A percentile compares a stretch with the other conserved stretches of the same genome.
Evolutionary conservation across 345 rosid species (phyloP).

Genomic region (Eucalyptus virginea): DNA sequence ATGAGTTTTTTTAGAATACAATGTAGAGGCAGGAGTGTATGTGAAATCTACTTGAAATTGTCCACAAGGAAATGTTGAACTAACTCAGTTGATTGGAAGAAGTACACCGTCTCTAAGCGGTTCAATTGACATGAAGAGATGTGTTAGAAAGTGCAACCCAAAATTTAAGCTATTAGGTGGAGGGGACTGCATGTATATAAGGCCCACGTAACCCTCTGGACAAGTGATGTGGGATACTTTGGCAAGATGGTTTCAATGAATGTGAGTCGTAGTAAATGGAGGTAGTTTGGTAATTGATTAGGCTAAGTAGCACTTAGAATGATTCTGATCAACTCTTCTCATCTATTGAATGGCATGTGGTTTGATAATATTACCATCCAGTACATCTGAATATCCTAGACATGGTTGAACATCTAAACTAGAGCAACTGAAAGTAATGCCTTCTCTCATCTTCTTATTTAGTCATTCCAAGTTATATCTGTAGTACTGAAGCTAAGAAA

Average conservation of each 20-base stretch:
- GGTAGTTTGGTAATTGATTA: background rate
- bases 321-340: background rate
- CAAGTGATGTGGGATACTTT: background rate
- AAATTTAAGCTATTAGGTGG: background rate
- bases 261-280: background rate
- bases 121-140: background rate
- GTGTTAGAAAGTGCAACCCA: background rate
- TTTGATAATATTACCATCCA: background rate
- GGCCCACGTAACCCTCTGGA: background rate
- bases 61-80: background rate
- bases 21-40: background rate
- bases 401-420: background rate
- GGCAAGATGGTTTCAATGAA: background rate
- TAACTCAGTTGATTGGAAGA: background rate
- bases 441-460: background rate
- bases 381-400: background rate
- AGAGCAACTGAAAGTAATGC: background rate
- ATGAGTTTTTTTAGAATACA: background rate
- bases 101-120: background rate
- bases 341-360: background rate
- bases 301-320: background rate
- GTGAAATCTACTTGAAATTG: background rate
- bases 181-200: background rate
- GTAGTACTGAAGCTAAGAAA: background rate
- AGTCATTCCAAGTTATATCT: background rate